phyloP scores from a whole-genome alignment of 1,284 basidiomycete genomes.

The Malassezia equina region DNA sequence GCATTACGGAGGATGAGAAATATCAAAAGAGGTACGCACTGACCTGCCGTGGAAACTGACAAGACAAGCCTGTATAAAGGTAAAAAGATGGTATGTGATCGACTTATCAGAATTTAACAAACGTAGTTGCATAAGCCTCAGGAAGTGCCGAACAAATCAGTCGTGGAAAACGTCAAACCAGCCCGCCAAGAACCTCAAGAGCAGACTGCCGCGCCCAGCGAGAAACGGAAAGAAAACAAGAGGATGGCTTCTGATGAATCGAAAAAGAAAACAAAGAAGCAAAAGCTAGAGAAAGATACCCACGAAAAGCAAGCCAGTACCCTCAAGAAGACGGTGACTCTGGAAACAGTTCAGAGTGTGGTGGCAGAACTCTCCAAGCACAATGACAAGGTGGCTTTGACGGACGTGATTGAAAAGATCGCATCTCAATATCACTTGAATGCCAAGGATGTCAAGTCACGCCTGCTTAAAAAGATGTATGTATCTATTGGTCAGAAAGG shows the following conservation, averaged over 20 bases:
- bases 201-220: not conserved
- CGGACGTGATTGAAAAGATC: not conserved
- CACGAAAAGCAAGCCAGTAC: not conserved
- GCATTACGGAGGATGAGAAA: slow-evolving; percentile 46
- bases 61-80: slow-evolving; percentile 13
- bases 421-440: not conserved
- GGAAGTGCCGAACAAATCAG: not conserved
- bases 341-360: not conserved
- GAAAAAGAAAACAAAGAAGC: not conserved
- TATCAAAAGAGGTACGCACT: slow-evolving; percentile 34
- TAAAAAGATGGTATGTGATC: slow-evolving; percentile 10
- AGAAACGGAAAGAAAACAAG: not conserved
- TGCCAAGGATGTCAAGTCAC: not conserved
- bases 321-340: not conserved
- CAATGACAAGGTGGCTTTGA: not conserved
- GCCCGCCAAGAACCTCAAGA: not conserved
- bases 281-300: not conserved
- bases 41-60: not conserved
- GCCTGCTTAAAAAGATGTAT: not conserved
- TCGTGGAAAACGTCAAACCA: not conserved
- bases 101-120: too few species aligned
- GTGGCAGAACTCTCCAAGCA: not conserved
- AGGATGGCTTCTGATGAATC: not conserved
- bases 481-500: not conserved
- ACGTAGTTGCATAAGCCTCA: not conserved